Evolutionary conservation across 192 early-diverging fungal genomes (phyloP).

Genomic region (Coemansia sp.): DNA sequence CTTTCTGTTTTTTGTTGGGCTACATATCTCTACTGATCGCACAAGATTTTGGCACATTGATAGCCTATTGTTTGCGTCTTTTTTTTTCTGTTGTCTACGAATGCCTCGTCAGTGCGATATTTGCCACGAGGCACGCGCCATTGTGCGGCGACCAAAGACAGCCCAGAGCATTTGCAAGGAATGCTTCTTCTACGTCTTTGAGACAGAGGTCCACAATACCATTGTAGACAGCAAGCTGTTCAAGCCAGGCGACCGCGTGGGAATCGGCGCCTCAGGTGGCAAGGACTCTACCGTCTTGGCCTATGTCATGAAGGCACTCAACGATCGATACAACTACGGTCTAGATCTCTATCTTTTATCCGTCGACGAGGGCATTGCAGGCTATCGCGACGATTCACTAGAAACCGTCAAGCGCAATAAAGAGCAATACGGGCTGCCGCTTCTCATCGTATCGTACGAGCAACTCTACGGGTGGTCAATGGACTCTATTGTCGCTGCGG

Average conservation of each 20-base stretch:
- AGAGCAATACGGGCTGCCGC: slow-evolving; percentile 89
- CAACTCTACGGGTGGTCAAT: slow-evolving; percentile 98
- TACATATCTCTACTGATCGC: neutral
- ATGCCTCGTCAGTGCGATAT: slow-evolving; percentile 71
- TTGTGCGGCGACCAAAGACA: slow-evolving; percentile 94
- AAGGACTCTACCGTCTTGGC: slow-evolving; percentile 98
- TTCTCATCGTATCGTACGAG: slow-evolving; percentile 93
- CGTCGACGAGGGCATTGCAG: slow-evolving; percentile 97
- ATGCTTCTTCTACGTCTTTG: slow-evolving; percentile 94
- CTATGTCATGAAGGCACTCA: slow-evolving; percentile 90
- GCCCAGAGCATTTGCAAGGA: slow-evolving; percentile 83
- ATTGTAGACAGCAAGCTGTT: slow-evolving; percentile 85
- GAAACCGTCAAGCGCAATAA: slow-evolving; percentile 98
- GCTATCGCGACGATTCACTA: slow-evolving; percentile 97
- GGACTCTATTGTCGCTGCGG: slow-evolving; percentile 95
- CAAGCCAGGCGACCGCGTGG: slow-evolving; percentile 82
- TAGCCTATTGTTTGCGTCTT: neutral
- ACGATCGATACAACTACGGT: slow-evolving; percentile 91
- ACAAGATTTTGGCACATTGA: neutral
- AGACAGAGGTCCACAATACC: slow-evolving; percentile 93
- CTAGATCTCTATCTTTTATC: slow-evolving; percentile 91
- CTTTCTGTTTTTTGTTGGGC: neutral
- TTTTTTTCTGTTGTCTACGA: neutral
- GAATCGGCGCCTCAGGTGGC: slow-evolving; percentile 94
- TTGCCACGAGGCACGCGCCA: slow-evolving; percentile 71